These are phyloP conservation scores for Cutaneotrichosporon spelunceum DNA, from an alignment of 1,284 basidiomycete genomes.

Conservation along the genomic window DNA sequence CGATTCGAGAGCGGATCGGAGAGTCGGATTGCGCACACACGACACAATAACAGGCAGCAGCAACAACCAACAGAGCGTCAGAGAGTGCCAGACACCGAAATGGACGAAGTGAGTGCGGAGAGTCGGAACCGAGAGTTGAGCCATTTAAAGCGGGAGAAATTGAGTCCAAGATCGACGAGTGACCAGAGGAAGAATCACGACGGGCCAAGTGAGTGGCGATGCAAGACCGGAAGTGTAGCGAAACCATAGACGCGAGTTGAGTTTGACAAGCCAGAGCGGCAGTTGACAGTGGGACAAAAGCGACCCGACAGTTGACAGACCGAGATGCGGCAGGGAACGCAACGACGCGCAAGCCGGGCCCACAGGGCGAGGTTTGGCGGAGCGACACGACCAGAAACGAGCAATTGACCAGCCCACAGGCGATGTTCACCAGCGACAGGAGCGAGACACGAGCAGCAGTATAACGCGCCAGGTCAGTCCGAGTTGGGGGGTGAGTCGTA, in stretches of 20 bases:
- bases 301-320: constrained; percentile 11
- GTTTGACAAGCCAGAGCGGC: constrained; percentile 1
- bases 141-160: background rate
- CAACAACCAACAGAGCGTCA: constrained; percentile 7
- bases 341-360: constrained; percentile 13
- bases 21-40: constrained; percentile 6
- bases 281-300: constrained; percentile 11
- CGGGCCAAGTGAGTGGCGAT: background rate
- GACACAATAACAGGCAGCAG: constrained; percentile 10
- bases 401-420: constrained; percentile 6
- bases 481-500: constrained; percentile 11
- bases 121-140: constrained; percentile 5
- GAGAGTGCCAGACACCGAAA: constrained; percentile 2
- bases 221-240: background rate
- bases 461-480: constrained; percentile 20
- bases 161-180: background rate
- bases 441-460: constrained; percentile 5
- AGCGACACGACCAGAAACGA: constrained; percentile 11
- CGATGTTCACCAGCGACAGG: background rate
- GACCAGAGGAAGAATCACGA: background rate
- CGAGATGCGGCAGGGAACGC: constrained; percentile 5
- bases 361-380: constrained; percentile 16
- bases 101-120: constrained; percentile 2
- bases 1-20: constrained; percentile 1
- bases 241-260: background rate